Conservation (phyloP, 345 rosid genomes). For the Punica granatum region DNA sequence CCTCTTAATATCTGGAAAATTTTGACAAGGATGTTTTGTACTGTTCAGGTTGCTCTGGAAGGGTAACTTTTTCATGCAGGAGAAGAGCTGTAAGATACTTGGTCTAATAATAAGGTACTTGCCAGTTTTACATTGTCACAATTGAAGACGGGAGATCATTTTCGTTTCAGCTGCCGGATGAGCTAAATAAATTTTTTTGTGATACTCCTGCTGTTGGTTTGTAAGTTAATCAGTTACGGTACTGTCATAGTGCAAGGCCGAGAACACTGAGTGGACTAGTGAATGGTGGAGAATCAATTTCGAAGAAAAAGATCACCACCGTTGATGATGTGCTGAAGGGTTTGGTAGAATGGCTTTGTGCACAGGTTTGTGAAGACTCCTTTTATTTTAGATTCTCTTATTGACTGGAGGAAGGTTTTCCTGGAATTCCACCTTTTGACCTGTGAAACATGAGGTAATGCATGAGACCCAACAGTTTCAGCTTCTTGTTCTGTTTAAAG, state of each 20-base stretch:
- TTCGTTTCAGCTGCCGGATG: too few species aligned
- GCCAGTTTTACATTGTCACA: too few species aligned
- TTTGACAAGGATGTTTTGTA: constrained; percentile 7
- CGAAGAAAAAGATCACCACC: constrained; percentile 49
- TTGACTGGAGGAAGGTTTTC: background rate
- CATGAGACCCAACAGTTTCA: too few species aligned
- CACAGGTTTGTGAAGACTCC: constrained; percentile 50
- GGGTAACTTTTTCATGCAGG: constrained; percentile 94
- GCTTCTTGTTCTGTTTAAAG: too few species aligned
- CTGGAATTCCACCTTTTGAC: too few species aligned
- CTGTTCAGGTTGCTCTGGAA: constrained; percentile 81
- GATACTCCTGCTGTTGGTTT: too few species aligned
- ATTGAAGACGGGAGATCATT: too few species aligned
- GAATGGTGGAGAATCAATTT: constrained; percentile 64
- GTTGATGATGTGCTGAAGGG: constrained; percentile 85
- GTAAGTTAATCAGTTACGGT: too few species aligned
- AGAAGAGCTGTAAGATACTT: constrained; percentile 94
- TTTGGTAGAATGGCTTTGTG: constrained; percentile 95
- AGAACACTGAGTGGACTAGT: constrained; percentile 35
- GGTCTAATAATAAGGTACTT: constrained; percentile 69
- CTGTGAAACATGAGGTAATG: too few species aligned
- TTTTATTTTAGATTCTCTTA: background rate
- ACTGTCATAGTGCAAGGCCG: constrained; percentile 92
- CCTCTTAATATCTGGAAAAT: background rate
- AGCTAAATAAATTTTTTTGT: too few species aligned